Evolutionary conservation across 306 rosid species (phyloP).

Genomic region (Citrullus mucosospermus): DNA sequence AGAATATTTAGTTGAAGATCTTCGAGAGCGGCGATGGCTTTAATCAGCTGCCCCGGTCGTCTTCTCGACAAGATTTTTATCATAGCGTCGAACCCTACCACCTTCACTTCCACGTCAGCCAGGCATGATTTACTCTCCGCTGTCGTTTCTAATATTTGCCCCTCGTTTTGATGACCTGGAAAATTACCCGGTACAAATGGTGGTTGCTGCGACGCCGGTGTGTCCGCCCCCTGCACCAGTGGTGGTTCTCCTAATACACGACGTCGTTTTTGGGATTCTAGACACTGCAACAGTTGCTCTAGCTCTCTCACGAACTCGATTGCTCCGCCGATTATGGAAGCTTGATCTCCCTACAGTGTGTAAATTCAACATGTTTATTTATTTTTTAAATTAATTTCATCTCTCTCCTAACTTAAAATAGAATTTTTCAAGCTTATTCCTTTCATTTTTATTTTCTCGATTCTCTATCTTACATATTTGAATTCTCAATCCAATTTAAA

Average conservation of each 20-base stretch:
- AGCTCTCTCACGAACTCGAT: conserved; percentile 90
- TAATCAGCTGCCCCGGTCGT: conserved; percentile 80
- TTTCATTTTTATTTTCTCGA: no score
- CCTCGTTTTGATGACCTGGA: conserved; percentile 30
- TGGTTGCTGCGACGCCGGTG: conserved; percentile 10
- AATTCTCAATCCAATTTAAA: no score
- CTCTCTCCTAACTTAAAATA: no score
- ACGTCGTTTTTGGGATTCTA: conserved; percentile 84
- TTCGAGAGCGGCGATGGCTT: conserved; percentile 89
- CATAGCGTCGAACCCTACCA: conserved; percentile 82
- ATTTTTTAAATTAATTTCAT: no score
- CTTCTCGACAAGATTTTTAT: conserved; percentile 78
- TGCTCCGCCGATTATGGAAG: conserved; percentile 97
- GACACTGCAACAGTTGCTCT: conserved; percentile 86
- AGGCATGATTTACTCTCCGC: conserved; percentile 81
- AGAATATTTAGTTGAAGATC: conserved; percentile 81
- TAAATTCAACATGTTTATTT: no score
- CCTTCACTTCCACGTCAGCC: conserved; percentile 94
- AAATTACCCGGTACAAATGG: conserved; percentile 20
- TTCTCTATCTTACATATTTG: no score
- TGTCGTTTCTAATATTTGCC: conserved; percentile 36
- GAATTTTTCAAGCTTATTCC: no score
- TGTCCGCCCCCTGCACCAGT: conserved; percentile 6
- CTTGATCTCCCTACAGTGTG: conserved; percentile 72
- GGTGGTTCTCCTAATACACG: conserved; percentile 64